phyloP scores from a whole-genome alignment of 2,329 filamentous ascomycete genomes.

The Neofusicoccum ribis region DNA sequence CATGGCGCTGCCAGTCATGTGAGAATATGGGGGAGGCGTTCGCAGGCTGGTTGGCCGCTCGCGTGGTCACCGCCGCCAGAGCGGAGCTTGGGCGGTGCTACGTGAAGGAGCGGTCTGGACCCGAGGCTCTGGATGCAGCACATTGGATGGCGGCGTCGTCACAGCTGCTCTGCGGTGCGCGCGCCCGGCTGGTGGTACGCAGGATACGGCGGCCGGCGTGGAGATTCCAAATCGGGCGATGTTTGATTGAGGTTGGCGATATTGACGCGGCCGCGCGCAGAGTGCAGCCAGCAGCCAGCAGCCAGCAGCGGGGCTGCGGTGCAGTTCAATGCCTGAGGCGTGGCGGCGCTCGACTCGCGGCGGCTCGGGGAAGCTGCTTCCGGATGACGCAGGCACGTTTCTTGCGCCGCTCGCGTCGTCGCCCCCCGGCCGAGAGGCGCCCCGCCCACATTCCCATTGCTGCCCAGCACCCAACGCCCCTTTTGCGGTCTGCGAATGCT shows the following conservation, averaged over 20 bases:
- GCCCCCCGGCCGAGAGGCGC: background rate
- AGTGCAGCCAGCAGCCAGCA: background rate
- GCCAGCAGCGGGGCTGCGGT: too few species aligned
- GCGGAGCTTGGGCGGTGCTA: constrained; percentile 5
- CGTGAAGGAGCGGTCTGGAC: constrained; percentile 21
- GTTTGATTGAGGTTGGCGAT: background rate
- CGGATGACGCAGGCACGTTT: constrained; percentile 15
- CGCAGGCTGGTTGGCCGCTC: constrained; percentile 15
- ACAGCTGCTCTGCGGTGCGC: background rate
- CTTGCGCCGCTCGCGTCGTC: background rate
- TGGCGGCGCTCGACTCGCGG: background rate
- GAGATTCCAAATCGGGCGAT: background rate
- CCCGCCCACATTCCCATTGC: background rate
- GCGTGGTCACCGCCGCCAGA: constrained; percentile 9
- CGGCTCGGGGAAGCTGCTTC: constrained; percentile 11
- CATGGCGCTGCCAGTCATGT: constrained; percentile 18
- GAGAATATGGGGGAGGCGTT: constrained; percentile 18
- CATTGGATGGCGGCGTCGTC: background rate
- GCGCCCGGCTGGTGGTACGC: background rate
- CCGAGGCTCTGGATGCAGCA: constrained; percentile 13
- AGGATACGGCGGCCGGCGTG: background rate
- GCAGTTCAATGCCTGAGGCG: background rate
- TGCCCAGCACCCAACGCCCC: constrained; percentile 2
- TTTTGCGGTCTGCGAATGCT: background rate
- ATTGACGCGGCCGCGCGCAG: background rate